Evolutionary conservation across 495 filamentous ascomycete species (phyloP), one percentile per base, ranked within the genome.

Genomic region (Hypoxylon trugodes): DNA sequence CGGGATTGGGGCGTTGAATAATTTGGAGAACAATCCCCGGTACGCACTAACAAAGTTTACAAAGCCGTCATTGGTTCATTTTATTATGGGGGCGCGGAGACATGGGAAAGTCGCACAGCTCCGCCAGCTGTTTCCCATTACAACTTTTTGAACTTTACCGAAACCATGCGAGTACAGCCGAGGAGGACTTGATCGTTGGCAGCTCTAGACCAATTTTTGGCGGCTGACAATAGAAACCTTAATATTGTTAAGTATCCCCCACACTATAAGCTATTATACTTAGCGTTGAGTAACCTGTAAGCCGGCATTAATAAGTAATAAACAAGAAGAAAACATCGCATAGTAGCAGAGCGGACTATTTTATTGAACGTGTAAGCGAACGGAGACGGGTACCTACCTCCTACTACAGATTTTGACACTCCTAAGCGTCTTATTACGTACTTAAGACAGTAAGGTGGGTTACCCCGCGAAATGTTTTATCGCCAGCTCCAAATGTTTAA

Each of bases 81-180:
- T 70, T 5, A 58, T 22, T 69, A 41, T 63, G 63, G 53, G 65
- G 68, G 63, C 64, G 62, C 63, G 69, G 61, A 67, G 61, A 51
- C 26, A 67, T 66, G 42, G 61, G 62, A 68, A 41, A 66, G 57
- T 51, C 42, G 57, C 63, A 59, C 47, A 58, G 40, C 47, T 59
- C 59, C 53, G 54, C 61, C 53, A 66, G 50, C 56, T 55, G 49
- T 58, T 60, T 56, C 55, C 38, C 33, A 49, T 24, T 43, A 35
- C 25, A 42, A 62, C 50, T 61, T 66, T 24, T 43, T 25, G 28
- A 42, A 62, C 50, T 61, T 66, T 66, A 61, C 63, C 63, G 63
- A 66, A 66, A 61, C 63, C 43, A 66, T 61, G 56, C 56, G 45
- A 66, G 63, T 66, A 56, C 63, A 66, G 51, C 63, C 63, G 63